Conservation (phyloP, 441 rosid species). For the Erodium chrysanthum region DNA sequence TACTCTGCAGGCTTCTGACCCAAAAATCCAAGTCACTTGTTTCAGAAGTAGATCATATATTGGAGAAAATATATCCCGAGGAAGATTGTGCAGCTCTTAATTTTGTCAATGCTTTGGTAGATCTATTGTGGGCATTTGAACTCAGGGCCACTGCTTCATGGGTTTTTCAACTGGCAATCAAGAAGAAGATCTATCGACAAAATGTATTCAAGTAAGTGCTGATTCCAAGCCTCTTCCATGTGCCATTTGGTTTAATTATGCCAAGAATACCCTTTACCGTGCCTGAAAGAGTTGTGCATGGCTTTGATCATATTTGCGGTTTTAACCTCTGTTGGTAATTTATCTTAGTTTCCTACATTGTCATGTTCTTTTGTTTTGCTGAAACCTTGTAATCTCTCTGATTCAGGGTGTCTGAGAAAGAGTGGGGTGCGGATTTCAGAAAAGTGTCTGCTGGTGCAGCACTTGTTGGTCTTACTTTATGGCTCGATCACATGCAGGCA, state of each 20-base stretch:
- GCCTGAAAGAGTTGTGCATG: background rate
- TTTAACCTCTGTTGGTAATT: background rate
- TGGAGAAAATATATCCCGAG: constrained; percentile 51
- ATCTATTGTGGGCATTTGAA: constrained; percentile 91
- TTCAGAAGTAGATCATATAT: constrained; percentile 55
- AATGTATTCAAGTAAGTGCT: constrained; percentile 63
- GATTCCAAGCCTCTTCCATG: background rate
- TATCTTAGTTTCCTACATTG: constrained; percentile 11
- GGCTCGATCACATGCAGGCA: constrained; percentile 98
- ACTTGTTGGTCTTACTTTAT: constrained; percentile 79
- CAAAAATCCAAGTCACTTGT: constrained; percentile 48
- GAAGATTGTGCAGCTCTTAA: constrained; percentile 86
- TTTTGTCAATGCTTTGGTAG: constrained; percentile 74
- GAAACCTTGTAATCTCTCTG: constrained; percentile 19
- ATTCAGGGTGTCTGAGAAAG: constrained; percentile 84
- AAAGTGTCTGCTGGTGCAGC: constrained; percentile 93
- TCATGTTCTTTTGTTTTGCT: no score
- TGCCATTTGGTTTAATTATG: background rate
- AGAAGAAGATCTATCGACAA: constrained; percentile 56
- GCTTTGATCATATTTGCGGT: background rate
- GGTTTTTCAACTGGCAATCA: constrained; percentile 75
- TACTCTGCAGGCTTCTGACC: constrained; percentile 52
- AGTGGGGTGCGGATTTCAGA: constrained; percentile 95
- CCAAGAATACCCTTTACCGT: background rate
- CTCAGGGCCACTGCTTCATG: constrained; percentile 86